A percentile compares a stretch with the other conserved stretches of the same genome.
Conservation (phyloP, 1,284 basidiomycete species). For the Puccinia sorghi region DNA sequence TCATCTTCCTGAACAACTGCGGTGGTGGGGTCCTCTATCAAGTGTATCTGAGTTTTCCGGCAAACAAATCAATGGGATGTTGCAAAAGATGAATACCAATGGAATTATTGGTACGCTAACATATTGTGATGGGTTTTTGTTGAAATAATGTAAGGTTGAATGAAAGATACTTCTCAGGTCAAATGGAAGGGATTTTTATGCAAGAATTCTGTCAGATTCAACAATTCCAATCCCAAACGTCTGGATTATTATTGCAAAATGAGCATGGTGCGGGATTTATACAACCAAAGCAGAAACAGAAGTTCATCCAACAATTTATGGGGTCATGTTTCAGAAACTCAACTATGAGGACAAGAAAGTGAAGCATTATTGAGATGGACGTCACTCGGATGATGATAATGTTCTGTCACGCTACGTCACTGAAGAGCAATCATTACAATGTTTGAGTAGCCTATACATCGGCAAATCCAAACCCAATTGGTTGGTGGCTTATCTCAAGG, state of each 20-base stretch:
- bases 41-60: conserved; percentile 29
- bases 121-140: neutral
- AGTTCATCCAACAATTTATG: no score
- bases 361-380: no score
- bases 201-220: conserved; percentile 10
- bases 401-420: no score
- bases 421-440: no score
- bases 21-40: conserved; percentile 23
- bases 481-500: no score
- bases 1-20: conserved; percentile 24
- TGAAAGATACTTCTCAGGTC: neutral
- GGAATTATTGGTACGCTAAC: neutral
- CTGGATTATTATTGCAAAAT: neutral
- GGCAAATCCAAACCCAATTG: no score
- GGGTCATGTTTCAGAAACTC: no score
- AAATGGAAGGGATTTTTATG: conserved; percentile 3
- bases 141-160: neutral
- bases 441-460: no score
- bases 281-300: neutral
- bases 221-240: neutral
- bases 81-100: neutral
- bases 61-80: conserved; percentile 9
- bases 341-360: no score
- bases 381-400: no score
- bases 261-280: neutral